Evolutionary conservation across 2,329 filamentous ascomycete genomes (phyloP), one percentile per base, ranked within the genome.

Genomic region (Curvularia verruculosa): DNA sequence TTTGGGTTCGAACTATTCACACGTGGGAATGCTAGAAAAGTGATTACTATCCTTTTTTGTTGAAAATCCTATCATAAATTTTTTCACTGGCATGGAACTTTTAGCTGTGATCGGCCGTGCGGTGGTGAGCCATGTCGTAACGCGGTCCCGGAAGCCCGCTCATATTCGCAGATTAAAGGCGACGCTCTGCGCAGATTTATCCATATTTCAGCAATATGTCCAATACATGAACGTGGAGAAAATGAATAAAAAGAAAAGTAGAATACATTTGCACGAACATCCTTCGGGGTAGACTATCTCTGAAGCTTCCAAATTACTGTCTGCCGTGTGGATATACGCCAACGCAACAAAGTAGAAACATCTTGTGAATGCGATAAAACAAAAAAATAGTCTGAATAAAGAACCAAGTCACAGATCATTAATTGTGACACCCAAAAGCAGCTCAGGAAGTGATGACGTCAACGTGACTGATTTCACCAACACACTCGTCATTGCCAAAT

Each of bases 401-500:
- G 18, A 6, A 21, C 5, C 13, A 13, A 15, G n/a, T 28, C 1
- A 13, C 26, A 31, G 2, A 13, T 8, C 5, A 7, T 9, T 18
- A 21, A 15, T 9, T 6, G 28, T 4, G 18, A 23, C 0, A 29
- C 43, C 23, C n/a, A 37, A 48, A 39, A 21, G 46, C 2, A 9
- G 15, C 10, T 39, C 46, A 10, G 10, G 28, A 26, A 37, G 6
- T 19, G 46, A 49, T 49, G 46, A 49, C 46, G 46, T 49, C 46
- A 49, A 49, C 9, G 46, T 49, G 46, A 49, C 46, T 21, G 44
- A 21, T 12, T 10, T 28, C 8, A 39, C n/a, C 46, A 36, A 26
- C 29, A 49, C 46, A 49, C 23, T 49, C 46, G 46, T 49, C 46
- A 49, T 49, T 26, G n/a, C 13, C n/a, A 7, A 26, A 39, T 39